These are phyloP conservation scores for Cutaneotrichosporon mucoides DNA, from an alignment of 1,284 basidiomycete genomes.

Conservation along the genomic window DNA sequence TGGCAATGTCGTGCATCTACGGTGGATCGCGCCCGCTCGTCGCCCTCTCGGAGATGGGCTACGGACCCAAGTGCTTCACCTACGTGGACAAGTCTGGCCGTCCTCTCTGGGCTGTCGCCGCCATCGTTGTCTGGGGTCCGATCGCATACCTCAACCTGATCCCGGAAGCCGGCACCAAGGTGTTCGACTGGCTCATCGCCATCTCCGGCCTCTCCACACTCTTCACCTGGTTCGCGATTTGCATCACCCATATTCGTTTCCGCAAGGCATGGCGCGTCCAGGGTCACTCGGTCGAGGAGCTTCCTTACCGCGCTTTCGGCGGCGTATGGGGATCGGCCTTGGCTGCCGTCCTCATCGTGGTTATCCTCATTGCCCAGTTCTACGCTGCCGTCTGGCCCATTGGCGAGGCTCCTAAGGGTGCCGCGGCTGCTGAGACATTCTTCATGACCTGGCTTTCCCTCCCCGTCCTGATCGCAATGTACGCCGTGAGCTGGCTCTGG, in stretches of 20 bases:
- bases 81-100: constrained; percentile 55
- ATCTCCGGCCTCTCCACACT: constrained; percentile 54
- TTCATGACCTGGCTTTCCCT: constrained; percentile 51
- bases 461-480: constrained; percentile 47
- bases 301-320: constrained; percentile 49
- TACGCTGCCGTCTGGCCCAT: constrained; percentile 29
- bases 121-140: constrained; percentile 44
- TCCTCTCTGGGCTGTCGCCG: constrained; percentile 49
- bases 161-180: constrained; percentile 23
- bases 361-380: constrained; percentile 45
- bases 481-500: constrained; percentile 38
- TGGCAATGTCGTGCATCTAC: constrained; percentile 45
- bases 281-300: constrained; percentile 50
- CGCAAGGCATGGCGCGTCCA: constrained; percentile 47
- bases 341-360: constrained; percentile 44
- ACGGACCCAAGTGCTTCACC: constrained; percentile 50
- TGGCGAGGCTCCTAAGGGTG: constrained; percentile 14
- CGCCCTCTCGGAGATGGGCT: constrained; percentile 47
- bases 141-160: constrained; percentile 50
- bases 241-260: constrained; percentile 47
- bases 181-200: constrained; percentile 52
- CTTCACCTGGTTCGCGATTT: constrained; percentile 50
- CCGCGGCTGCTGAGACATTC: constrained; percentile 43
- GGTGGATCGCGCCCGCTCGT: constrained; percentile 46
- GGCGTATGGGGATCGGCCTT: constrained; percentile 51